Evolutionary conservation across 768 basidiomycete species (phyloP), one percentile per base, ranked within the genome.

Genomic region (Mycena amicta): DNA sequence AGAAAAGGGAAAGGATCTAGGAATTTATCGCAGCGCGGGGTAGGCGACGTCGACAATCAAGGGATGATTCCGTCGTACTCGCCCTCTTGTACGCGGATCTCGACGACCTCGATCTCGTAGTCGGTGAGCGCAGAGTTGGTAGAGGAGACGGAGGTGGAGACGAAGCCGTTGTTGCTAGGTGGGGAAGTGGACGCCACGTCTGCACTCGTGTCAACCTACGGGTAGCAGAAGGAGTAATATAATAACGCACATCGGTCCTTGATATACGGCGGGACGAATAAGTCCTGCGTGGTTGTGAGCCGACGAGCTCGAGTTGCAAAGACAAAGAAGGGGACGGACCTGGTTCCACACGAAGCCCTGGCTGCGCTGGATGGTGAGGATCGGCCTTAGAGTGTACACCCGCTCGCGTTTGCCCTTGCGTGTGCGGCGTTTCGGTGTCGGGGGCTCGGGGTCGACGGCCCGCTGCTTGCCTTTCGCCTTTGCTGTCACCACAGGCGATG

Each of bases 341-440:
- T 93, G 92, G 67, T 93, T 93, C 92, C 92, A 93, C 1, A 93
- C 92, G 66, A 93, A 93, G 13, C 92, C 92, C 72, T 93, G 90
- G 66, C 90, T 92, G 69, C 81, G 81, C 69, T 93, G 91, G 54
- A 93, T 93, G 40, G 92, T 93, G 71, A 93, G 70, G 71, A 93
- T 93, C 30, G 92, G 92, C 18, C 92, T 83, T 41, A 92, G 82
- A 23, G 86, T 82, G 64, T 81, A 84, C 18, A 83, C 78, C 3
- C 81, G 76, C 58, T 79, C 40, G 41, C 62, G 58, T 70, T 81
- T 83, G 71, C 73, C 77, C 62, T 72, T 78, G 65, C 79, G 78
- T 58, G 77, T 79, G 68, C 74, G 79, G 67, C 76, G 80, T 61
- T 73, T 70, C 31, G 73, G 72, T 49, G 68, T 70, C 70, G 85